These are phyloP conservation scores for Lachnellula suecica DNA, from an alignment of 2,329 filamentous ascomycete species.

Conservation along the genomic window DNA sequence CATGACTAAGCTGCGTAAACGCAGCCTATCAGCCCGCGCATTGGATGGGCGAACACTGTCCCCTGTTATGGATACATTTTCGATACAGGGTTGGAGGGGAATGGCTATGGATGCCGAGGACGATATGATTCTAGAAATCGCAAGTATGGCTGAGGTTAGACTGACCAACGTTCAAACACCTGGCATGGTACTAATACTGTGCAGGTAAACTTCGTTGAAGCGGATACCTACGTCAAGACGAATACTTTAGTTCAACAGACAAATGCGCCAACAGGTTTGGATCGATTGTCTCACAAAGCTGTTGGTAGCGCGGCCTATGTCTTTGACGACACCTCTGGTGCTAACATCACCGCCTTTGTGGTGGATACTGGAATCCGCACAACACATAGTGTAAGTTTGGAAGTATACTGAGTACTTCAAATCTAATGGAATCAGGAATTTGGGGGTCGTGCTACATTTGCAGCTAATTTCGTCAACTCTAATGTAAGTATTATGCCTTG, in stretches of 20 bases:
- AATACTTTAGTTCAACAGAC: slow-evolving; percentile 47
- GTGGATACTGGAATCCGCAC: slow-evolving; percentile 37
- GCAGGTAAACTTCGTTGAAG: slow-evolving; percentile 54
- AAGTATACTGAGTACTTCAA: too few species aligned
- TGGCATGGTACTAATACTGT: background rate
- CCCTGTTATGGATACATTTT: slow-evolving; percentile 45
- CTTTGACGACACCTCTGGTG: slow-evolving; percentile 33
- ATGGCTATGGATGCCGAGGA: slow-evolving; percentile 54
- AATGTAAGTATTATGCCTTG: background rate
- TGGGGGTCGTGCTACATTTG: slow-evolving; percentile 34
- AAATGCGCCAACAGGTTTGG: slow-evolving; percentile 44
- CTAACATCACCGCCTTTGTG: slow-evolving; percentile 35
- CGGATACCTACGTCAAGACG: slow-evolving; percentile 48
- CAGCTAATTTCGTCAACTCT: slow-evolving; percentile 31
- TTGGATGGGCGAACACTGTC: slow-evolving; percentile 48
- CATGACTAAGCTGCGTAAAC: slow-evolving; percentile 50
- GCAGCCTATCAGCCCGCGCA: slow-evolving; percentile 54
- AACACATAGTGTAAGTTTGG: slow-evolving; percentile 28
- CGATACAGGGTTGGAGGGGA: slow-evolving; percentile 50
- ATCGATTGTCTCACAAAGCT: slow-evolving; percentile 30
- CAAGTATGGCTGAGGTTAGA: slow-evolving; percentile 36
- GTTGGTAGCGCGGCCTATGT: slow-evolving; percentile 26
- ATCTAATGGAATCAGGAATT: too few species aligned
- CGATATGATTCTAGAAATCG: slow-evolving; percentile 48
- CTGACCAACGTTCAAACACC: background rate